Percentiles rank a stretch among this genome's conserved stretches.
These are phyloP conservation scores for Neurospora tetraspora DNA, from an alignment of 495 filamentous ascomycete genomes.

Conservation along the genomic window DNA sequence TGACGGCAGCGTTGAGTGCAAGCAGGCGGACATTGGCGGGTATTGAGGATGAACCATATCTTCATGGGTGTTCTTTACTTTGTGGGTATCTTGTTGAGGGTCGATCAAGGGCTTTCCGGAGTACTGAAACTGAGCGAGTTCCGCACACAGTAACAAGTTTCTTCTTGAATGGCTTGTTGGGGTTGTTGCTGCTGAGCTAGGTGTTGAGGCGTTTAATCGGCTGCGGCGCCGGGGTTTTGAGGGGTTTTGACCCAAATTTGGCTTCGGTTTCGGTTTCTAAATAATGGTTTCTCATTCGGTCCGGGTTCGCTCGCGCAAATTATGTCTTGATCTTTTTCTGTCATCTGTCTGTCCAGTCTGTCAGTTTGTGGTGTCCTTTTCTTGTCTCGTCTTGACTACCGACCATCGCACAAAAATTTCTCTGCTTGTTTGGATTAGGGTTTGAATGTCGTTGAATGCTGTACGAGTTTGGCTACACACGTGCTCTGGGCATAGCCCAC, in stretches of 20 bases:
- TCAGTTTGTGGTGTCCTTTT: not conserved
- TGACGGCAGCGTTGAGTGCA: conserved; percentile 4
- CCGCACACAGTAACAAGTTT: not conserved
- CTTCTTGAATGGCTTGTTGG: not conserved
- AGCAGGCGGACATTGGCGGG: not conserved
- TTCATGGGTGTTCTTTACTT: not conserved
- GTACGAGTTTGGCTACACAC: not conserved
- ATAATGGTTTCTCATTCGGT: not conserved
- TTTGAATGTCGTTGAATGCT: not conserved
- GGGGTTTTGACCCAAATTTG: not conserved
- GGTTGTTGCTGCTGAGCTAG: not conserved
- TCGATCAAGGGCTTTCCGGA: not conserved
- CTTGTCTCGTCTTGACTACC: not conserved
- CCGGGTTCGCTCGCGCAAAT: not conserved
- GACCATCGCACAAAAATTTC: not conserved
- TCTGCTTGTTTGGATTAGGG: not conserved
- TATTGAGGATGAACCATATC: not conserved
- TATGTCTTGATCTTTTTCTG: not conserved
- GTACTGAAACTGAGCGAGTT: not conserved
- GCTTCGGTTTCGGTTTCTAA: not conserved
- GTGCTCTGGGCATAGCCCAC: not conserved
- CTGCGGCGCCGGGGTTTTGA: not conserved
- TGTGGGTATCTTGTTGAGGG: not conserved
- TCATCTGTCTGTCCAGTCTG: not conserved
- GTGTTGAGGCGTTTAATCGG: not conserved